Percentiles rank a stretch among this genome's conserved stretches.
Conservation (phyloP, 495 filamentous ascomycete genomes). For the Lepraria neglecta region DNA sequence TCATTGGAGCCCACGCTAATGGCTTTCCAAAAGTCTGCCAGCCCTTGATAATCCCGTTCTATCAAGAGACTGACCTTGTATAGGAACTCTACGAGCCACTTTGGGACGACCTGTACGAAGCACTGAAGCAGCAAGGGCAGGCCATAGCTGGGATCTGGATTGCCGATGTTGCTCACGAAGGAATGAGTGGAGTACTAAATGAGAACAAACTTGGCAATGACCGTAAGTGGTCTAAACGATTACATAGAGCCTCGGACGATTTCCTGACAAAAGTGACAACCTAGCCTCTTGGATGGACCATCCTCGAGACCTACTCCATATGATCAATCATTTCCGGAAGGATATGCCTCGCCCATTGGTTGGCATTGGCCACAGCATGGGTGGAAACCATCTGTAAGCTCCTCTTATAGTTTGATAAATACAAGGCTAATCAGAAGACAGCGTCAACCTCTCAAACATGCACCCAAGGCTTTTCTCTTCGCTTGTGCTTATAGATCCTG, state of each 20-base stretch:
- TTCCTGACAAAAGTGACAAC: background rate
- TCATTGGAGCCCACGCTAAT: slow-evolving; percentile 80
- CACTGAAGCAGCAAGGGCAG: slow-evolving; percentile 51
- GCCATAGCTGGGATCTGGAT: slow-evolving; percentile 79
- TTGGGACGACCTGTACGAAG: slow-evolving; percentile 65
- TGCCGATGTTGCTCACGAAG: slow-evolving; percentile 72
- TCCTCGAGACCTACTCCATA: slow-evolving; percentile 75
- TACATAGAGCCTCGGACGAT: background rate
- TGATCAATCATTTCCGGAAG: slow-evolving; percentile 75
- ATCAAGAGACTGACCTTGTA: background rate
- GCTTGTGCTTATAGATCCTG: slow-evolving; percentile 74
- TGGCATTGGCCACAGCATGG: slow-evolving; percentile 87
- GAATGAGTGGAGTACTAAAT: slow-evolving; percentile 68
- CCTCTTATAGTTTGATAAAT: slow-evolving; percentile 23
- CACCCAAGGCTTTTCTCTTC: slow-evolving; percentile 77
- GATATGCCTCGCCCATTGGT: slow-evolving; percentile 84
- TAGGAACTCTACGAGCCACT: slow-evolving; percentile 85
- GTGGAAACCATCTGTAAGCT: slow-evolving; percentile 60
- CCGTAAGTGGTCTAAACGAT: slow-evolving; percentile 44
- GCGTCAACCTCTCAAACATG: slow-evolving; percentile 55
- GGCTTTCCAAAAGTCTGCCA: slow-evolving; percentile 72
- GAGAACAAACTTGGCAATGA: slow-evolving; percentile 70
- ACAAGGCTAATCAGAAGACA: slow-evolving; percentile 19
- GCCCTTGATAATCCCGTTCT: background rate
- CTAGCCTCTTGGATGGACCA: slow-evolving; percentile 80